Conservation (phyloP, 2,329 filamentous ascomycete genomes). For the Microdochium bolleyi region DNA sequence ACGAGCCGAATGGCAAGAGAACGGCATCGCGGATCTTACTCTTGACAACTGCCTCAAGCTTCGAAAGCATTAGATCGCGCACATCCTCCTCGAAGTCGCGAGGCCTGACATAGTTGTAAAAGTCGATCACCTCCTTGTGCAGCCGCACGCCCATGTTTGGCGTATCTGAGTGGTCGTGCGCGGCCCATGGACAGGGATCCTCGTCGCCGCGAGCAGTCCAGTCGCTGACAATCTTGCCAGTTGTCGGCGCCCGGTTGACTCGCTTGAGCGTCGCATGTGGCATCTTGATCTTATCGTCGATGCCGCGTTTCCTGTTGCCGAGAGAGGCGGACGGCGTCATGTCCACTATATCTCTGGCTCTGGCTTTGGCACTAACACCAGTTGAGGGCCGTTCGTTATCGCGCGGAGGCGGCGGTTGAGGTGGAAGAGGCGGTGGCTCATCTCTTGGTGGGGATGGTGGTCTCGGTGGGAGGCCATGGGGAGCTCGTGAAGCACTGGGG, state of each 20-base stretch:
- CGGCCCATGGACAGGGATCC: conserved; percentile 55
- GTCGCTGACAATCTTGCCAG: conserved; percentile 39
- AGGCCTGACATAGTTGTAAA: conserved; percentile 78
- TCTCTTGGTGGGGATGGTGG: background rate
- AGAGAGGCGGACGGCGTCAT: conserved; percentile 35
- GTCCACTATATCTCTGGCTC: conserved; percentile 14
- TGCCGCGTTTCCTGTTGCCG: conserved; percentile 67
- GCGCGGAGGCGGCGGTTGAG: background rate
- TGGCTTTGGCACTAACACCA: conserved; percentile 2
- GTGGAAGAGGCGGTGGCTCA: background rate
- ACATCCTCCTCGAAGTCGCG: conserved; percentile 68
- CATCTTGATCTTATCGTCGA: conserved; percentile 58
- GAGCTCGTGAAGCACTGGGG: background rate
- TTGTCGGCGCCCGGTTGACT: conserved; percentile 35
- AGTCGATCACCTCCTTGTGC: conserved; percentile 84
- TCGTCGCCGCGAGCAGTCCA: conserved; percentile 41
- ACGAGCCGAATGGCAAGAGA: conserved; percentile 82
- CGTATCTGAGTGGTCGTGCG: conserved; percentile 44
- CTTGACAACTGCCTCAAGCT: conserved; percentile 54
- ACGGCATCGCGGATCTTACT: conserved; percentile 51
- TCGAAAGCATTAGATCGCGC: conserved; percentile 62
- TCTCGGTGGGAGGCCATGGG: background rate
- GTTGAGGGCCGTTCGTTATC: background rate
- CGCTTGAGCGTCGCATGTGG: conserved; percentile 46
- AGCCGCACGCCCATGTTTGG: conserved; percentile 54